A percentile compares a stretch with the other conserved stretches of the same genome.
Conservation (phyloP, 306 rosid genomes). For the Cucumis melo region DNA sequence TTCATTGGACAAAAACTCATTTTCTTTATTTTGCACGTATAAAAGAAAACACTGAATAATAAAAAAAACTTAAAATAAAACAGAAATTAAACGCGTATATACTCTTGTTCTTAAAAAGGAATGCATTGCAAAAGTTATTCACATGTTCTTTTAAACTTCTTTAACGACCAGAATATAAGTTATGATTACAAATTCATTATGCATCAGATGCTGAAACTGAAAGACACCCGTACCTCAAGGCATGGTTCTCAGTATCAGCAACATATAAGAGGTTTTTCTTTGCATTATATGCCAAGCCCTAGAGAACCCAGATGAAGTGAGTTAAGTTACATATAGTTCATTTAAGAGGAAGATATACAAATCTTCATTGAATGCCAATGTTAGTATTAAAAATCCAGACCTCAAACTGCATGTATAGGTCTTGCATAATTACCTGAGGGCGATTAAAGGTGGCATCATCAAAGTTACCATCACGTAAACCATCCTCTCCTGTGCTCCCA, state of each 20-base stretch:
- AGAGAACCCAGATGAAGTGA: slow-evolving; percentile 16
- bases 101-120: neutral
- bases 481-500: slow-evolving; percentile 93
- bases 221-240: slow-evolving; percentile 58
- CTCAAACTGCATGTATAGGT: neutral
- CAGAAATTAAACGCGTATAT: neutral
- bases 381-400: neutral
- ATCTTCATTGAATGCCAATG: neutral
- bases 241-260: slow-evolving; percentile 95
- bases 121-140: neutral
- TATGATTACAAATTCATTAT: neutral
- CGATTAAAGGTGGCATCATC: slow-evolving; percentile 78
- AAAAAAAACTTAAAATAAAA: neutral
- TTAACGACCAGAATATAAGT: neutral
- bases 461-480: slow-evolving; percentile 73
- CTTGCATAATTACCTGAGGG: slow-evolving; percentile 53
- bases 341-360: neutral
- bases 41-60: neutral
- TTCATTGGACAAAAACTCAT: neutral
- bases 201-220: slow-evolving; percentile 15
- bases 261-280: slow-evolving; percentile 79
- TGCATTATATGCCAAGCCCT: slow-evolving; percentile 93
- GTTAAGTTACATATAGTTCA: neutral
- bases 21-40: neutral
- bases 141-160: neutral